Conservation (phyloP, 768 basidiomycete genomes). For the Plicaturopsis crispa region DNA sequence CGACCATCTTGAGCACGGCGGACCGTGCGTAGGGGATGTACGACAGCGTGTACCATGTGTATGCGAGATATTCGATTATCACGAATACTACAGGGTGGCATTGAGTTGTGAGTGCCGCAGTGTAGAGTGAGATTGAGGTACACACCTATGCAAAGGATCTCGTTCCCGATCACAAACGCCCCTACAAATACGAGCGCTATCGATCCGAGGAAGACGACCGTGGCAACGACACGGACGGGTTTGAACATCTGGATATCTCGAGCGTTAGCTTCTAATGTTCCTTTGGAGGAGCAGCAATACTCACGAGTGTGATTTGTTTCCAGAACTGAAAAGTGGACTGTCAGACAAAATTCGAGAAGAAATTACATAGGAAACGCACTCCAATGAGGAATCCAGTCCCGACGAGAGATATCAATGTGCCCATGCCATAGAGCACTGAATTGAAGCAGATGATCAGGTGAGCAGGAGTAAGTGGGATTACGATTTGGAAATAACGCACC, state of each 20-base stretch:
- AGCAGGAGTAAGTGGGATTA: too few relatives aligned
- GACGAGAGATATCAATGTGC: conserved; percentile 73
- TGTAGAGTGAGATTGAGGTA: conserved; percentile 3
- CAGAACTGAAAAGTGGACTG: conserved; percentile 55
- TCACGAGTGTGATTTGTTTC: conserved; percentile 75
- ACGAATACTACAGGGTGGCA: conserved; percentile 61
- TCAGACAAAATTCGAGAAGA: too few relatives aligned
- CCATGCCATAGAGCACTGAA: conserved; percentile 74
- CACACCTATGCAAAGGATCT: conserved; percentile 67
- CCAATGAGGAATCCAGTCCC: conserved; percentile 91
- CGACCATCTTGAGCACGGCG: conserved; percentile 61
- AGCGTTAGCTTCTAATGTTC: conserved; percentile 2
- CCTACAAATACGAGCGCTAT: conserved; percentile 81
- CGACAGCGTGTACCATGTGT: conserved; percentile 80
- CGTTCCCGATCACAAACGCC: conserved; percentile 70
- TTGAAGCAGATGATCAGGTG: conserved; percentile 1
- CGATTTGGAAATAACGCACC: too few relatives aligned
- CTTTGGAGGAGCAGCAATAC: conserved; percentile 10
- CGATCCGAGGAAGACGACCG: conserved; percentile 68
- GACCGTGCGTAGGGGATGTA: conserved; percentile 90
- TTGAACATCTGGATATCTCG: conserved; percentile 75
- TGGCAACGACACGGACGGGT: conserved; percentile 79
- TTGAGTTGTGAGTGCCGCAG: not conserved
- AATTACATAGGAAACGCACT: conserved; percentile 36
- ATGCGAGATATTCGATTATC: conserved; percentile 85